Percentiles rank a stretch among this genome's conserved stretches.
phyloP scores from a whole-genome alignment of 208 protist species.

The Leishmania amazonensis region DNA sequence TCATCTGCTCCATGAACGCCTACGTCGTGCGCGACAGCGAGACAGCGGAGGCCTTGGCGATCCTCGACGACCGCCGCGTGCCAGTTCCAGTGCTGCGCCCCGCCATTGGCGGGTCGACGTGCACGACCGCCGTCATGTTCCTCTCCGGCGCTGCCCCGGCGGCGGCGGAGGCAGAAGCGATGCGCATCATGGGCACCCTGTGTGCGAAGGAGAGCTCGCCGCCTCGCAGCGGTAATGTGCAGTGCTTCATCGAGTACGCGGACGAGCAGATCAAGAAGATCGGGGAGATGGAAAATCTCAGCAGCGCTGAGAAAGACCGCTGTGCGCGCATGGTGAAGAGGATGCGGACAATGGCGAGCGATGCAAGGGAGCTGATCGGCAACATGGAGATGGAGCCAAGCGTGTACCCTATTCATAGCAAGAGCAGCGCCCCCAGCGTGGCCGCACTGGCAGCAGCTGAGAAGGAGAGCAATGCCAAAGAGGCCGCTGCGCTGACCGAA shows the following conservation, averaged over 20 bases:
- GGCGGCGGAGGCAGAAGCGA: conserved; percentile 33
- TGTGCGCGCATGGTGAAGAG: conserved; percentile 28
- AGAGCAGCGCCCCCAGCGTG: not conserved
- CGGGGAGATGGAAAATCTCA: conserved; percentile 25
- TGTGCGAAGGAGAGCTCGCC: conserved; percentile 40
- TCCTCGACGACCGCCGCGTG: conserved; percentile 46
- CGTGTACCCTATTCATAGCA: conserved; percentile 41
- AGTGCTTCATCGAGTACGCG: conserved; percentile 73
- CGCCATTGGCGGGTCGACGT: conserved; percentile 49
- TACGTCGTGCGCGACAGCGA: conserved; percentile 39
- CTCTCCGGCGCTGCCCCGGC: conserved; percentile 36
- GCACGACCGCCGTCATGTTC: conserved; percentile 35
- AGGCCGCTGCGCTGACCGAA: not conserved
- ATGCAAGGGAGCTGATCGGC: conserved; percentile 42
- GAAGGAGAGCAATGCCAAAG: conserved; percentile 2
- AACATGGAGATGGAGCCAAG: conserved; percentile 45
- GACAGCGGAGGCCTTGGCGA: conserved; percentile 37
- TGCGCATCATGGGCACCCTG: conserved; percentile 35
- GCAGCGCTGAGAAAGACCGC: conserved; percentile 26
- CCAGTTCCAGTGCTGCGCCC: conserved; percentile 45
- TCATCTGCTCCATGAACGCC: conserved; percentile 42
- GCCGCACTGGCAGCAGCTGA: not conserved
- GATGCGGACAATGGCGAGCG: conserved; percentile 43
- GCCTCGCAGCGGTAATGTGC: conserved; percentile 80
- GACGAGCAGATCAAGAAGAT: conserved; percentile 34